These are phyloP conservation scores for Cocos nucifera DNA, from an alignment of 176 grass and related monocot genomes.

Conservation along the genomic window DNA sequence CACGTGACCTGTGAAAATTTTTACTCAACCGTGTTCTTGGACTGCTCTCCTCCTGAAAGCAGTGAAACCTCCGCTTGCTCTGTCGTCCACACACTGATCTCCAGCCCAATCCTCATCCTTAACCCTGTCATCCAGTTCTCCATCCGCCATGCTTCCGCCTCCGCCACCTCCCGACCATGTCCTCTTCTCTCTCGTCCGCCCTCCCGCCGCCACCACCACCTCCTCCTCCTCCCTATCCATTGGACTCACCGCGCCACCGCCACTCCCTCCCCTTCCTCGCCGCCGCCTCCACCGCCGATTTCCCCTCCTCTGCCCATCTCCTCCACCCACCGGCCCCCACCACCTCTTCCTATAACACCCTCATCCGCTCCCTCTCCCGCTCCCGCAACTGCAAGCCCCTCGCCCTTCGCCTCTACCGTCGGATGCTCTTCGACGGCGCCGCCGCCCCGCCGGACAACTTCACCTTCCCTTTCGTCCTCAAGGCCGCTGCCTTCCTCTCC, in stretches of 20 bases:
- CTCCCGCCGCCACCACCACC: not conserved
- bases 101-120: too few species aligned
- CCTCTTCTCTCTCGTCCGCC: not conserved
- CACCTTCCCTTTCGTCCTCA: slow-evolving; percentile 54
- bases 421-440: slow-evolving; percentile 14
- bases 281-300: not conserved
- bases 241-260: not conserved
- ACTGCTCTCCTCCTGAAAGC: too few species aligned
- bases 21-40: too few species aligned
- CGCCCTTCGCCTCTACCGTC: slow-evolving; percentile 27
- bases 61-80: too few species aligned
- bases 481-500: slow-evolving; percentile 61
- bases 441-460: slow-evolving; percentile 20
- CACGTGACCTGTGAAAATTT: too few species aligned
- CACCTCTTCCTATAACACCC: slow-evolving; percentile 30
- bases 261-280: not conserved
- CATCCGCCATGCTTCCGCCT: slow-evolving; percentile 5
- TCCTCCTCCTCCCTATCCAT: slow-evolving; percentile 1
- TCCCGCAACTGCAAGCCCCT: slow-evolving; percentile 44
- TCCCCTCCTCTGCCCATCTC: not conserved
- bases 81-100: too few species aligned
- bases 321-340: not conserved
- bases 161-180: not conserved
- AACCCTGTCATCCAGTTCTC: not conserved
- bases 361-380: slow-evolving; percentile 61